Evolutionary conservation across 2,329 filamentous ascomycete genomes (phyloP), one percentile per base, ranked within the genome.

Genomic region (Thielaviopsis punctulata): DNA sequence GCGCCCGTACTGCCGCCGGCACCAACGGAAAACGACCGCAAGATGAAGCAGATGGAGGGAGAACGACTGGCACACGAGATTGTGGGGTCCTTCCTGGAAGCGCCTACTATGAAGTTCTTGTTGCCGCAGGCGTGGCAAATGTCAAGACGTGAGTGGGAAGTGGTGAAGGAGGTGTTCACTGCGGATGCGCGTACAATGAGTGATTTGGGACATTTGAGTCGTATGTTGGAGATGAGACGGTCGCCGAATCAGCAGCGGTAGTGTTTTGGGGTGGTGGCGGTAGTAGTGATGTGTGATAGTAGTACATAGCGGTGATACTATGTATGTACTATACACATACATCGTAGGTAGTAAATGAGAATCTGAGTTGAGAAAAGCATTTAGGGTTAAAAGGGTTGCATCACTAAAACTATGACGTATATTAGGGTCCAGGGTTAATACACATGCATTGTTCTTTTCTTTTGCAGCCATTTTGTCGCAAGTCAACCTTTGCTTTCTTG

Each of bases 141-240:
- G 71, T 73, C 80, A 45, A 71, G 76, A n/a, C 68, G 75, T 15
- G 85, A 93, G 61, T 82, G 92, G 75, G 72, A 76, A 52, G 77
- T 92, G 24, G 76, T 95, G 56, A 73, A 76, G 49, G 72, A 75
- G 39, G 80, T 90, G 13, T 72, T 87, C 22, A 73, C 80, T 48
- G 70, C 73, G 10, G 80, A 87, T 52, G 77, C 79, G 0, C 73
- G 73, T 21, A 77, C 85, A 0, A 72, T 78, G 21, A 73, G 79
- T 1, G 79, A 88, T 59, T 63, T 82, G 18, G 67, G 71, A 49
- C 69, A 77, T 51, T 66, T 82, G 3, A 76, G 75, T 33, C 64
- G 66, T 45, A 66, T 80, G 19, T 61, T 82, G 12, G 77, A 78
- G 52, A 72, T 55, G 53, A 49, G 53, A 25, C 39, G 53, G 13